Base-by-base conservation (phyloP, 129 eudicot species). In the Rutidosis leptorrhynchoides region DNA sequence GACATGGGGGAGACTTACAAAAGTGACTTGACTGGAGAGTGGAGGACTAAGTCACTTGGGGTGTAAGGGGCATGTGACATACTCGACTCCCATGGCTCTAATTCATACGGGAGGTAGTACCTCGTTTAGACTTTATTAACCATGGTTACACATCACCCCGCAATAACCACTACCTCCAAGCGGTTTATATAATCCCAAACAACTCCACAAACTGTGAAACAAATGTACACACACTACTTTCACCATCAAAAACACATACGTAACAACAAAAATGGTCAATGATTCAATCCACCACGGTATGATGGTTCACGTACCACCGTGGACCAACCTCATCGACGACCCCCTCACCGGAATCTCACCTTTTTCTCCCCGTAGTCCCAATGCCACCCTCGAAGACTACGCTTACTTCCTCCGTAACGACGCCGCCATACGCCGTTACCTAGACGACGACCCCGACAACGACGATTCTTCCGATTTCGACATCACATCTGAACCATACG, bases 261-360 rank as follows among this genome's bases (percentile, higher is more conserved):
- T 27, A 23, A 32, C 25, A 32, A 51, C 51, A 58, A 62, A 81
- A 78, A 89, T 86, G 90, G 67, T 86, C 61, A 90, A 88, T 67
- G 95, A 85, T 16, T 65, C 82, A 70, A 72, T 55, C 80, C 76
- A 56, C 7, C 75, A 76, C 12, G 63, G 49, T 4, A 82, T 83
- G 51, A 78, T 81, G 69, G 84, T 85, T 23, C 89, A 78, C 7
- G 81, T 81, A 32, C 96, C 96, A 1, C 87, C 93, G 4, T 85
- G 87, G 87, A 29, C 82, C 3, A 40, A 56, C 43, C 20, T 74
- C 2, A 67, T 73, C 9, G 69, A 62, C 26, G 77, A 80, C 42
- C 81, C 79, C 0, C 17, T 75, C 29, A 64, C 80, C 37, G 85
- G 66, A 19, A 58, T 74, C 19, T 63, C 84, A 3, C 78, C 79